Evolutionary conservation across 2,329 filamentous ascomycete genomes (phyloP), one percentile per base, ranked within the genome.

Genomic region (Macrophomina pseudophaseolina): DNA sequence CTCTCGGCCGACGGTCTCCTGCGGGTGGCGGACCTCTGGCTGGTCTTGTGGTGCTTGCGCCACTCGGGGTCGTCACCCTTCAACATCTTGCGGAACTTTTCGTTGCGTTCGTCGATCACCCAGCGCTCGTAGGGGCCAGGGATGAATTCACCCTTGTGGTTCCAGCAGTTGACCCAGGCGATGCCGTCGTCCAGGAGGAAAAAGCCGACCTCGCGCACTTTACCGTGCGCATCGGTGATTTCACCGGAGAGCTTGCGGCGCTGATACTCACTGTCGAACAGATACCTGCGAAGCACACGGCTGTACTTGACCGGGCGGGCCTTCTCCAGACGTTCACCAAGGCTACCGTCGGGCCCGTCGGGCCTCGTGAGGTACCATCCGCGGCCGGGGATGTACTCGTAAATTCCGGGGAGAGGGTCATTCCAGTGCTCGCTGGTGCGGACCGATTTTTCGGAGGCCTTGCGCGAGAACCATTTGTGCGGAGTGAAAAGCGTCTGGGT

Each of bases 121-220:
- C 82, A 85, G 54, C 82, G 80, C 64, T 81, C 80, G 70, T 84
- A 84, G 4, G 82, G 82, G 1, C 82, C 82, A 4, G 81, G 81
- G 51, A 84, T 80, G 72, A 85, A 85, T n/a, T 75, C 77, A 64
- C 81, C 82, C 48, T 82, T 73, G 28, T 78, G 74, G 70, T 84
- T 82, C 82, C 82, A 84, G 68, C 80, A 82, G 46, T 81, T 78
- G 44, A 85, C 82, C 82, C 82, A 85, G 64, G 80, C 78, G 53
- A 80, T 71, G 42, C 80, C 81, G 58, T 84, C 80, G 66, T 85
- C 83, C 33, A 85, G 78, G 12, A 75, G 79, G 74, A 85, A 84
- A 74, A 84, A 85, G 66, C 80, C 75, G 18, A 79, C 78, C 68
- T 76, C 72, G 62, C 80, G 74, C 9, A 74, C 73, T 65, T 76